These are phyloP conservation scores for Geotrichum fermentans DNA, from an alignment of 1,139 yeast species.

Conservation along the genomic window DNA sequence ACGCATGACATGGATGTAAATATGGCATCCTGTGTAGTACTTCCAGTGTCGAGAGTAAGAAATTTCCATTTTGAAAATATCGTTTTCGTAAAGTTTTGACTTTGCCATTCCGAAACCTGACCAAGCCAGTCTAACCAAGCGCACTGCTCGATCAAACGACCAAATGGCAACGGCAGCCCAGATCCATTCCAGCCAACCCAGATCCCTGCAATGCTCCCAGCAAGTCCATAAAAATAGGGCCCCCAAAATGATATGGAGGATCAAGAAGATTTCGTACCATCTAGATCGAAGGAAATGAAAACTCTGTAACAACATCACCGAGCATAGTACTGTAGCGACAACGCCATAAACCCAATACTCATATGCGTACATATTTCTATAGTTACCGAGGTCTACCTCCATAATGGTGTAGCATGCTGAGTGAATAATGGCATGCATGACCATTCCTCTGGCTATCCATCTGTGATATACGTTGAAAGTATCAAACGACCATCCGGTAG, in stretches of 20 bases:
- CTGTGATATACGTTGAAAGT: constrained; percentile 56
- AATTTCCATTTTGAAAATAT: constrained; percentile 46
- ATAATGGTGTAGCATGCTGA: constrained; percentile 28
- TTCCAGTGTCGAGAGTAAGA: constrained; percentile 36
- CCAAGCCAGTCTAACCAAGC: constrained; percentile 38
- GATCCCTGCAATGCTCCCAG: constrained; percentile 42
- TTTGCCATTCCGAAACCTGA: constrained; percentile 36
- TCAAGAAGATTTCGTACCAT: constrained; percentile 44
- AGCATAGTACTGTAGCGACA: constrained; percentile 33
- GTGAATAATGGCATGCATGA: constrained; percentile 44
- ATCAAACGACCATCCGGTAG: constrained; percentile 59
- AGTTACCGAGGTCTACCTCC: constrained; percentile 34
- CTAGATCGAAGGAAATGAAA: constrained; percentile 35
- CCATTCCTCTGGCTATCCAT: constrained; percentile 54
- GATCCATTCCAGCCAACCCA: constrained; percentile 41
- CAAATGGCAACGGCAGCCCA: constrained; percentile 40
- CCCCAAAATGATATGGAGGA: constrained; percentile 41
- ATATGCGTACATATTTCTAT: constrained; percentile 34
- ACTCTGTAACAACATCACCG: constrained; percentile 31
- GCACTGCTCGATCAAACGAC: constrained; percentile 41
- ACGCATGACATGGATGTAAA: constrained; percentile 48
- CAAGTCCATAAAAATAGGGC: constrained; percentile 41
- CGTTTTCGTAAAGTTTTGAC: constrained; percentile 32
- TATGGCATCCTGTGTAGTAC: constrained; percentile 41
- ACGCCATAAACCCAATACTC: constrained; percentile 42